Evolutionary conservation across 2,329 filamentous ascomycete genomes (phyloP).

Genomic region (Fusarium buharicum): DNA sequence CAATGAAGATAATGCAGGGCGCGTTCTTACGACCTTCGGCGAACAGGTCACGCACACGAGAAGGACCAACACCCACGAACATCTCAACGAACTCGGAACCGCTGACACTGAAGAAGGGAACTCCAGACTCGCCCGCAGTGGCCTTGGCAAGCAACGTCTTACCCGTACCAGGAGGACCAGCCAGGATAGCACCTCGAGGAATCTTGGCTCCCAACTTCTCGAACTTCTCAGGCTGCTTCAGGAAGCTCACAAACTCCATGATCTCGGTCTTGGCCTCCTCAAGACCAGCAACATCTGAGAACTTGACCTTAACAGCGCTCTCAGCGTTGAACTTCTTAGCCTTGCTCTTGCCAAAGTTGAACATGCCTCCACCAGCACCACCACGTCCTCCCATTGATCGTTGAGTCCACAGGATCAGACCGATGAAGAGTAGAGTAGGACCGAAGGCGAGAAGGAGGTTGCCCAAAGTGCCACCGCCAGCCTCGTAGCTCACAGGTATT

Average conservation of each 20-base stretch:
- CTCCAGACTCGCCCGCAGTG: conserved; percentile 94
- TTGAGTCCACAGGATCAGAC: conserved; percentile 81
- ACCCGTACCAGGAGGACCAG: conserved; percentile 97
- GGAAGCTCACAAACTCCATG: conserved; percentile 98
- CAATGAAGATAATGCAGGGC: conserved; percentile 99
- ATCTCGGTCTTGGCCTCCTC: conserved; percentile 98
- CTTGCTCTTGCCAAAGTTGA: conserved; percentile 94
- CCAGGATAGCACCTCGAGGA: conserved; percentile 93
- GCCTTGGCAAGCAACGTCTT: conserved; percentile 98
- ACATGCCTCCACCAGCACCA: conserved; percentile 78
- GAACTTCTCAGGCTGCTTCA: conserved; percentile 93
- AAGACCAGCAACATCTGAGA: conserved; percentile 95
- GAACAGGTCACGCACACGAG: conserved; percentile 93
- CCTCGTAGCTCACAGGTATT: conserved; percentile 89
- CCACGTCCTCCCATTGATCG: conserved; percentile 76
- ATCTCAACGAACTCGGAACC: conserved; percentile 99
- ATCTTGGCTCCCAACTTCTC: conserved; percentile 97
- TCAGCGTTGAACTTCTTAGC: conserved; percentile 99
- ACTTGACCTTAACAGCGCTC: conserved; percentile 95
- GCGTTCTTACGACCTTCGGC: conserved; percentile 94
- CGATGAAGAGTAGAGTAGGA: conserved; percentile 87
- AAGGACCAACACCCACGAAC: conserved; percentile 98
- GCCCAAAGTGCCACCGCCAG: conserved; percentile 79
- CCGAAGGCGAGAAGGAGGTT: conserved; percentile 81
- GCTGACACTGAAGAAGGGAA: conserved; percentile 98